Evolutionary conservation across 352 stramenopile genomes (phyloP), one percentile per base, ranked within the genome.

Genomic region (Pythium pyrilobum): DNA sequence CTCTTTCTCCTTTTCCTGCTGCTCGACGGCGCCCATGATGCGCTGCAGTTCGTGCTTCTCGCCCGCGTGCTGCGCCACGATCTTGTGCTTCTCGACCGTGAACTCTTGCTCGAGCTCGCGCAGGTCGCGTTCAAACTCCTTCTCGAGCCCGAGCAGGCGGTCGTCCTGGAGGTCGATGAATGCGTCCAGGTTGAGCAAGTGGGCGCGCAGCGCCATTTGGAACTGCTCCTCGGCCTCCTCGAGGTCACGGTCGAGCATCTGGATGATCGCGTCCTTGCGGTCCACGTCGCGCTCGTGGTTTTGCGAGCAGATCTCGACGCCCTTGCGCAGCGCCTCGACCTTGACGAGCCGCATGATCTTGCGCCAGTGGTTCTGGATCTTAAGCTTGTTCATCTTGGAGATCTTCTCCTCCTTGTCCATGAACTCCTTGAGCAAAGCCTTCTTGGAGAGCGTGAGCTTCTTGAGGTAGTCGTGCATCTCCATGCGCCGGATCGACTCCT

Each of bases 281-380:
- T 98, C 92, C 4, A 98, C 87, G 64, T 98, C 89, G n/a, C 92
- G 85, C 69, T 98, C 92, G 69, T 98, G 92, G 67, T 97, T 96
- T 52, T 98, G 91, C 21, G 78, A 85, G 2, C 79, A 77, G 51
- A 98, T 87, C 59, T 98, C 91, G 10, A 97, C 91, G 37, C 97
- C 88, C 52, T 96, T 97, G 48, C 87, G 77, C 33, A 98, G 72
- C 9, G 77, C 72, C 56, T 97, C 86, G 46, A 96, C 83, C 65
- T 97, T 97, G 46, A 95, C 84, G 0, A 97, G 72, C n/a, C 92
- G 75, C 89, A 98, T 97, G 64, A 98, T 97, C 66, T 97, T 97
- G 43, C 92, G 80, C 91, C 91, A 98, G 56, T 97, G 89, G 64
- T 96, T 97, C 52, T 97, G 85, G 61, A 97, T 97, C 59, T 97